phyloP scores from a whole-genome alignment of 2,329 filamentous ascomycete species.

The Diaporthe amygdali region DNA sequence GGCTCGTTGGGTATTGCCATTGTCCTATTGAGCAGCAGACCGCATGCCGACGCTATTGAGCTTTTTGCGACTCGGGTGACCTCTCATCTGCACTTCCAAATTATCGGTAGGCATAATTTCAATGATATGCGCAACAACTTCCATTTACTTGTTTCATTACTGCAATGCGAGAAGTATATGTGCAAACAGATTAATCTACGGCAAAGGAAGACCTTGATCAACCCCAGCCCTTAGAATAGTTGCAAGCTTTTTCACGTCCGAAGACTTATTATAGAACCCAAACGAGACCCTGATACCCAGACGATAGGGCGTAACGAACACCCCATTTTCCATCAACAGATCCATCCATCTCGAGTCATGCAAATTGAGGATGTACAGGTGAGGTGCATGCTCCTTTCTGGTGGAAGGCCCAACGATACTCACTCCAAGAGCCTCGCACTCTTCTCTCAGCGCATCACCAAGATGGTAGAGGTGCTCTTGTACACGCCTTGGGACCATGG shows the following conservation, averaged over 20 bases:
- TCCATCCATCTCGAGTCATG: slow-evolving; percentile 29
- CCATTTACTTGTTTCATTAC: not conserved
- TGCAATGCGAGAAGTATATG: not conserved
- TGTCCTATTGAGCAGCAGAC: not conserved
- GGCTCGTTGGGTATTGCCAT: not conserved
- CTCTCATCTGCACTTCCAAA: not conserved
- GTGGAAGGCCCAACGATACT: slow-evolving; percentile 29
- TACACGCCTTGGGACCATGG: slow-evolving; percentile 31
- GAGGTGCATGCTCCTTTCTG: slow-evolving; percentile 32
- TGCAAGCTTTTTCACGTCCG: not conserved
- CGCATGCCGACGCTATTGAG: not conserved
- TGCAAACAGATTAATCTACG: not conserved
- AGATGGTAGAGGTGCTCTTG: slow-evolving; percentile 31
- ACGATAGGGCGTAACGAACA: slow-evolving; percentile 31
- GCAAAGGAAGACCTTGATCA: not conserved
- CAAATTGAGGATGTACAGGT: slow-evolving; percentile 35
- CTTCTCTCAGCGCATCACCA: slow-evolving; percentile 27
- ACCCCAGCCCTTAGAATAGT: not conserved
- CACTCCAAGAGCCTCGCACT: slow-evolving; percentile 30
- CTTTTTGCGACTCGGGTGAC: not conserved
- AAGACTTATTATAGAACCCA: slow-evolving; percentile 32
- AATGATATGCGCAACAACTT: not conserved
- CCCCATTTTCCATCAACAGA: slow-evolving; percentile 25
- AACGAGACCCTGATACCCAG: slow-evolving; percentile 35
- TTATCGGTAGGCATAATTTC: not conserved